These are phyloP conservation scores for Brasenia schreberi DNA, from an alignment of 164 flowering plant genomes.

Conservation along the genomic window DNA sequence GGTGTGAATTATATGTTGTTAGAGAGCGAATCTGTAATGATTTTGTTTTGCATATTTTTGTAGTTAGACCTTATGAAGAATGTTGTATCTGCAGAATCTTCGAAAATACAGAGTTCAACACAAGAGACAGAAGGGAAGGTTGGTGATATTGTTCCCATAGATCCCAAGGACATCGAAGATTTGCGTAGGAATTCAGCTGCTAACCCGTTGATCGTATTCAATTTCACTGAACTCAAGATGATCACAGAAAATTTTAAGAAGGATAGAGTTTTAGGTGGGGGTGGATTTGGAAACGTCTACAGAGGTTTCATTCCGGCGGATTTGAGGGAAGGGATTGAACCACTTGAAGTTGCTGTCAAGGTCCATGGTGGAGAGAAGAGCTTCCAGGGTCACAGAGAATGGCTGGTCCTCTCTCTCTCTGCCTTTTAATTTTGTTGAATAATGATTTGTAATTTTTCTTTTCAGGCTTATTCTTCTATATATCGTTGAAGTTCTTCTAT, in stretches of 20 bases:
- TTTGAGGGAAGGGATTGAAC: slow-evolving; percentile 38
- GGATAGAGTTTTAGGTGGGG: slow-evolving; percentile 74
- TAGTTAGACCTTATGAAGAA: too few relatives aligned
- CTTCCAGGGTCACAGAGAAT: slow-evolving; percentile 90
- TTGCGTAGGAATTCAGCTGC: slow-evolving; percentile 61
- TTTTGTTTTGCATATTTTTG: too few relatives aligned
- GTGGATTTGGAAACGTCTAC: slow-evolving; percentile 94
- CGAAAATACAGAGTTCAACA: slow-evolving; percentile 6
- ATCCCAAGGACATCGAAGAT: slow-evolving; percentile 83
- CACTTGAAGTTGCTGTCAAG: slow-evolving; percentile 77
- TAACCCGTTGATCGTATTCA: slow-evolving; percentile 68
- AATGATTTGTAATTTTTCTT: background rate
- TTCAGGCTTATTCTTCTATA: too few relatives aligned
- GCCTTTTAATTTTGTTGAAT: background rate
- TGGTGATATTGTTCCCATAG: slow-evolving; percentile 36
- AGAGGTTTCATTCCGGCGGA: slow-evolving; percentile 66
- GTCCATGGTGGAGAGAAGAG: slow-evolving; percentile 97
- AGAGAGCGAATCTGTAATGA: too few relatives aligned
- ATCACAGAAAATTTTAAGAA: slow-evolving; percentile 74
- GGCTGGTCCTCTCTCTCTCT: slow-evolving; percentile 57
- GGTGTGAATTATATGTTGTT: too few relatives aligned
- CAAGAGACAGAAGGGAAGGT: background rate
- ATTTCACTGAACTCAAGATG: slow-evolving; percentile 47
- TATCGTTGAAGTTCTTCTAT: background rate
- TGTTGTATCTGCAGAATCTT: slow-evolving; percentile 7